Evolutionary conservation across 73 alveolate genomes (phyloP).

Genomic region (Effrenium voratum): DNA sequence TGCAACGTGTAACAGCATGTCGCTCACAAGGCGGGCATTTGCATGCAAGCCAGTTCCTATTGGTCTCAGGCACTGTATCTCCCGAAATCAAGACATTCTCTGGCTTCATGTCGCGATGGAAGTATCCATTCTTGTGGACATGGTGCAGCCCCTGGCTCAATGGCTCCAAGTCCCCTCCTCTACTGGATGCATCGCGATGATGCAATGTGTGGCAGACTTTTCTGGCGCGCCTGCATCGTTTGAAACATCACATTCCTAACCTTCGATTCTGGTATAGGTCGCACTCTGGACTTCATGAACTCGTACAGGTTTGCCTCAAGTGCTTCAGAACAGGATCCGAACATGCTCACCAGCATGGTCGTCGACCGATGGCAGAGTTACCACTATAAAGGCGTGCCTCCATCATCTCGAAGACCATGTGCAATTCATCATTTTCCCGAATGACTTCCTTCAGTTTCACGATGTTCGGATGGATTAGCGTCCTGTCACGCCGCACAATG

Average conservation of each 20-base stretch:
- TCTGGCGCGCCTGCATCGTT: slow-evolving; percentile 97
- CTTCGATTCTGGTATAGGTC: slow-evolving; percentile 97
- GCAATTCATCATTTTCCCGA: slow-evolving; percentile 97
- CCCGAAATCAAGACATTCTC: slow-evolving; percentile 66
- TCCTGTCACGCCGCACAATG: slow-evolving; percentile 75
- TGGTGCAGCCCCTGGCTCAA: slow-evolving; percentile 97
- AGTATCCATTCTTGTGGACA: slow-evolving; percentile 99
- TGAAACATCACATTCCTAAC: slow-evolving; percentile 97
- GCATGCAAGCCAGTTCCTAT: slow-evolving; percentile 99
- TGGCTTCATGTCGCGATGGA: slow-evolving; percentile 97
- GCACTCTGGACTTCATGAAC: slow-evolving; percentile 95
- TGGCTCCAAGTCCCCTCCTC: slow-evolving; percentile 93
- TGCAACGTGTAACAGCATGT: background rate
- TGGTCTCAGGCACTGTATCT: background rate
- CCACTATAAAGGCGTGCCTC: slow-evolving; percentile 97
- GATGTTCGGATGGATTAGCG: slow-evolving; percentile 96
- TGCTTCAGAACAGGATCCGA: too few relatives aligned
- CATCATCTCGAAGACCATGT: slow-evolving; percentile 99
- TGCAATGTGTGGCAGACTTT: background rate
- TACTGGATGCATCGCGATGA: background rate
- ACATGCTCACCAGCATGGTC: background rate
- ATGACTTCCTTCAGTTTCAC: slow-evolving; percentile 97
- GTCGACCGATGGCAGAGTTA: background rate
- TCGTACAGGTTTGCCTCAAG: slow-evolving; percentile 96
- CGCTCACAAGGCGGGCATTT: slow-evolving; percentile 96